These are phyloP conservation scores for Tarenaya hassleriana DNA, from an alignment of 345 rosid genomes.

Conservation along the genomic window DNA sequence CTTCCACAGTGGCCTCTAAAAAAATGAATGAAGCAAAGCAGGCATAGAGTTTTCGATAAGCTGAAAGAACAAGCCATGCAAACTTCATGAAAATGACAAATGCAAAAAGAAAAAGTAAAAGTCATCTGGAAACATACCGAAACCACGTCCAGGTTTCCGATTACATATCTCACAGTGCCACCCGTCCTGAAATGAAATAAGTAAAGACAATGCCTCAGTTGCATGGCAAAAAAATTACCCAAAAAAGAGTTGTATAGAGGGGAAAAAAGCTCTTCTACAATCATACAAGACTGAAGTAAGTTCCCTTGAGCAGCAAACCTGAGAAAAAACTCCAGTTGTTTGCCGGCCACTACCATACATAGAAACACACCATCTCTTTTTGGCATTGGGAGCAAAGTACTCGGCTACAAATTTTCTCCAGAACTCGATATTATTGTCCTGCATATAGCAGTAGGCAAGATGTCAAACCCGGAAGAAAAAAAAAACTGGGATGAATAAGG, in stretches of 20 bases:
- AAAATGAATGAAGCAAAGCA: conserved; percentile 21
- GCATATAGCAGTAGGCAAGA: conserved; percentile 22
- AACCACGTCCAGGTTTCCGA: conserved; percentile 97
- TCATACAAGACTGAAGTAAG: neutral
- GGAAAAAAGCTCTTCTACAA: conserved; percentile 1
- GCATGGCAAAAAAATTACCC: conserved; percentile 9
- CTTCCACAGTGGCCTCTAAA: conserved; percentile 93
- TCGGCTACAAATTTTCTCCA: conserved; percentile 97
- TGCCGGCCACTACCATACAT: conserved; percentile 98
- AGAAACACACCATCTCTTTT: conserved; percentile 99
- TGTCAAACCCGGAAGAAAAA: conserved; percentile 20
- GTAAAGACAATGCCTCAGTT: conserved; percentile 10
- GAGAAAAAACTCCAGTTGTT: conserved; percentile 92
- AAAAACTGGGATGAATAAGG: neutral
- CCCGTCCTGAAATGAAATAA: conserved; percentile 58
- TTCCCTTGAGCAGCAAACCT: conserved; percentile 49
- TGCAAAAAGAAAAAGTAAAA: conserved; percentile 1
- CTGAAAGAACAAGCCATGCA: neutral
- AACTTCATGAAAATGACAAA: neutral
- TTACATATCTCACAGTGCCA: conserved; percentile 99
- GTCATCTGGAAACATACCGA: conserved; percentile 52
- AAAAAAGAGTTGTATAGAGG: conserved; percentile 10
- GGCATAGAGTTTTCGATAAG: neutral
- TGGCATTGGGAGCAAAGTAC: conserved; percentile 89
- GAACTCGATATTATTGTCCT: conserved; percentile 96